Percentiles rank a stretch among this genome's conserved stretches.
Evolutionary conservation across 2,329 filamentous ascomycete species (phyloP).

Genomic region (Orbilia brochopaga): DNA sequence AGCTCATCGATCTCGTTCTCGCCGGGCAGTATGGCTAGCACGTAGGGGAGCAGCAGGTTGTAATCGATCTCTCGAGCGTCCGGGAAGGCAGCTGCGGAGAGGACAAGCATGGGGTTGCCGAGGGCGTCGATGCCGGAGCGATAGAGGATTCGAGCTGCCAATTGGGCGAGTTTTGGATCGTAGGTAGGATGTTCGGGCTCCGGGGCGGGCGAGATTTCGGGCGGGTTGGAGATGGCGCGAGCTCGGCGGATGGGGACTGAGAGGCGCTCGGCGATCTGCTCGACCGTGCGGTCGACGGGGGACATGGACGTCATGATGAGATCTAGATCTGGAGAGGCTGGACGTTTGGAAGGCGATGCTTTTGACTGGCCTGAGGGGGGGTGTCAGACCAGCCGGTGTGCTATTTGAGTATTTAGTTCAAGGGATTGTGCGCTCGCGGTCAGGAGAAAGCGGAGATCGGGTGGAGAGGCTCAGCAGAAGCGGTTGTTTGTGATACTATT

Average conservation of each 20-base stretch:
- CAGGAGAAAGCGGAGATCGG: too few species aligned
- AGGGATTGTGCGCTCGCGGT: too few species aligned
- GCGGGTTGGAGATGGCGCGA: conserved; percentile 50
- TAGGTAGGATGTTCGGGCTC: conserved; percentile 60
- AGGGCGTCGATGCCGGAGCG: conserved; percentile 62
- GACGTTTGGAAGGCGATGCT: conserved; percentile 16
- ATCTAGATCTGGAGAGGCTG: conserved; percentile 14
- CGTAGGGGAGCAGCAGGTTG: conserved; percentile 64
- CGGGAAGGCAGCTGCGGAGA: conserved; percentile 66
- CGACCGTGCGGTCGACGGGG: conserved; percentile 48
- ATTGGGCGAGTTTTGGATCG: conserved; percentile 60
- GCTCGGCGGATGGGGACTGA: conserved; percentile 46
- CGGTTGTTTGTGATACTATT: conserved; percentile 7
- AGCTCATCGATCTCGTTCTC: conserved; percentile 62
- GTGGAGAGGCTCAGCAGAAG: too few species aligned
- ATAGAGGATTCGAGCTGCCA: conserved; percentile 64
- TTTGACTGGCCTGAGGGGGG: too few species aligned
- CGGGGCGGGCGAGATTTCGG: conserved; percentile 57
- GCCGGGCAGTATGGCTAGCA: conserved; percentile 63
- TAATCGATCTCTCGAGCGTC: conserved; percentile 65
- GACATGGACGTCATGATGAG: conserved; percentile 15
- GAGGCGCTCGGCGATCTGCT: conserved; percentile 48
- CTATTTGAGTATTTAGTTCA: too few species aligned
- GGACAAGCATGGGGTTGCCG: conserved; percentile 63
- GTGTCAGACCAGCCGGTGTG: too few species aligned